Conservation (phyloP, 2,329 filamentous ascomycete species). For the Hypomyces rosellus region DNA sequence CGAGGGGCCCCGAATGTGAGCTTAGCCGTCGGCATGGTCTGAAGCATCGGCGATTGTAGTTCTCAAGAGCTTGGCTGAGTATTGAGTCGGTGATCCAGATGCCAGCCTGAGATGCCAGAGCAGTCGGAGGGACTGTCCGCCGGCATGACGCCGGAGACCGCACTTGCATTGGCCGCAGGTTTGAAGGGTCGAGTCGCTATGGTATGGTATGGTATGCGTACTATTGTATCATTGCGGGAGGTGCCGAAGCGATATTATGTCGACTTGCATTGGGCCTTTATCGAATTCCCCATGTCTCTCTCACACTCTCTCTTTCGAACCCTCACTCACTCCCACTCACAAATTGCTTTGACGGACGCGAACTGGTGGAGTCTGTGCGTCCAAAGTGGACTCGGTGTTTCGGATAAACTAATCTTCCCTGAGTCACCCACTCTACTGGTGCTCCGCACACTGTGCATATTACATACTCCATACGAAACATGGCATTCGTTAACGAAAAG, state of each 20-base stretch:
- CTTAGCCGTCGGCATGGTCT: slow-evolving; percentile 26
- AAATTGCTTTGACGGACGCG: not conserved
- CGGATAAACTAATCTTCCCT: not conserved
- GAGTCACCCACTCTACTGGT: not conserved
- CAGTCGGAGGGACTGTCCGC: slow-evolving; percentile 16
- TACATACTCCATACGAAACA: not conserved
- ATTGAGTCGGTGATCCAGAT: slow-evolving; percentile 28
- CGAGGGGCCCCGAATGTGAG: slow-evolving; percentile 48
- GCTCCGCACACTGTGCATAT: not conserved
- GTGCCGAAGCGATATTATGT: not conserved
- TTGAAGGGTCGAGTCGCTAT: not conserved
- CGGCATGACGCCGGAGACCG: slow-evolving; percentile 22
- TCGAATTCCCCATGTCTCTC: not conserved
- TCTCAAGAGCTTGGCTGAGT: slow-evolving; percentile 27
- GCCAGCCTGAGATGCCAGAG: slow-evolving; percentile 17
- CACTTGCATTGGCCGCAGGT: slow-evolving; percentile 23
- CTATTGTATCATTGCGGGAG: not conserved
- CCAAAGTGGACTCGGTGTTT: too few relatives aligned
- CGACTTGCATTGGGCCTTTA: not conserved
- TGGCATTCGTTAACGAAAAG: not conserved
- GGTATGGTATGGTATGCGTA: not conserved
- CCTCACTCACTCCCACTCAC: not conserved
- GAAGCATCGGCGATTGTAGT: slow-evolving; percentile 19
- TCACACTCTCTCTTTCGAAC: not conserved
- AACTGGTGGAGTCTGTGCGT: not conserved